These are phyloP conservation scores for Penicillium atrosanguineum DNA, from an alignment of 495 filamentous ascomycete genomes.

Conservation along the genomic window DNA sequence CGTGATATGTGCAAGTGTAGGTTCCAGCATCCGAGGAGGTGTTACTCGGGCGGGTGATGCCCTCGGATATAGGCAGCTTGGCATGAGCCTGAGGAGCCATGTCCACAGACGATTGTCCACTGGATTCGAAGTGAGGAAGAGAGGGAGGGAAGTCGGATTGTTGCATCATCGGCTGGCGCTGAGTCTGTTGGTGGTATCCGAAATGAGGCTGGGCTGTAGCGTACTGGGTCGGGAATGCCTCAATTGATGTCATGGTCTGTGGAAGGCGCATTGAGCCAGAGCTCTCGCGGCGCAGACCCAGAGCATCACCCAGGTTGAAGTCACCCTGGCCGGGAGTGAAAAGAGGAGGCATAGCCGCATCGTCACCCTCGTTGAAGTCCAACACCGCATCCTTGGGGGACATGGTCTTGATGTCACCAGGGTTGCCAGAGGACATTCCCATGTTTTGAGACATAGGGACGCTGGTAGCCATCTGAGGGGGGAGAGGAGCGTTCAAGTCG, in stretches of 20 bases:
- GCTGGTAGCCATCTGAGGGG: slow-evolving; percentile 40
- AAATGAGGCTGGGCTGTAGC: slow-evolving; percentile 28
- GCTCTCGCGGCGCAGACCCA: slow-evolving; percentile 43
- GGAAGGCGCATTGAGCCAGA: slow-evolving; percentile 46
- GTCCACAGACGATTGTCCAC: slow-evolving; percentile 31
- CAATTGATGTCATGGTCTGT: slow-evolving; percentile 38
- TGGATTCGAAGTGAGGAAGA: slow-evolving; percentile 64
- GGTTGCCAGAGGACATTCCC: slow-evolving; percentile 23
- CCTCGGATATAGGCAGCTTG: slow-evolving; percentile 30
- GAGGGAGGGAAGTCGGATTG: slow-evolving; percentile 60
- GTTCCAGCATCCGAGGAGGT: slow-evolving; percentile 77
- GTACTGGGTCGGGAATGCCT: slow-evolving; percentile 42
- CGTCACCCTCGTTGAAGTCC: slow-evolving; percentile 74
- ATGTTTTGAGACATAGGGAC: slow-evolving; percentile 38
- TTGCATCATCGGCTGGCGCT: slow-evolving; percentile 41
- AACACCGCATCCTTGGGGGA: slow-evolving; percentile 92
- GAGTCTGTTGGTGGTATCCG: slow-evolving; percentile 49
- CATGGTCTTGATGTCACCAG: slow-evolving; percentile 71
- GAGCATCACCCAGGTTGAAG: slow-evolving; percentile 40
- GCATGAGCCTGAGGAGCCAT: slow-evolving; percentile 28
- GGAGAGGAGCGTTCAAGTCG: slow-evolving; percentile 32
- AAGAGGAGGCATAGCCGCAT: slow-evolving; percentile 60
- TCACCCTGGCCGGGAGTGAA: slow-evolving; percentile 56
- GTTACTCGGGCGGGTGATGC: slow-evolving; percentile 54
- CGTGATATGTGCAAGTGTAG: slow-evolving; percentile 94